These are phyloP conservation scores for Golubevia pallescens DNA, from an alignment of 1,284 basidiomycete genomes.

Conservation along the genomic window DNA sequence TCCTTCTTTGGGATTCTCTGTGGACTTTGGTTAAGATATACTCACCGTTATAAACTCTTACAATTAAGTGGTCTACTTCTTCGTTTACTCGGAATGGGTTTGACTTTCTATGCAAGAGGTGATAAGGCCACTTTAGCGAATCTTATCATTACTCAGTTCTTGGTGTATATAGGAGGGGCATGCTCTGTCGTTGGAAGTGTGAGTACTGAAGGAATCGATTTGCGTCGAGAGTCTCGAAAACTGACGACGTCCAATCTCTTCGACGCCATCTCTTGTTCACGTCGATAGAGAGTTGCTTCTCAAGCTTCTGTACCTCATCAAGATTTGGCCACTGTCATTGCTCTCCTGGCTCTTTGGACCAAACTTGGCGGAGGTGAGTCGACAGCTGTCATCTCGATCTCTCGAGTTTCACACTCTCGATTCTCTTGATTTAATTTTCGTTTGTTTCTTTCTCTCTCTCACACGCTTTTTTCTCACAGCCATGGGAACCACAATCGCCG, in stretches of 20 bases:
- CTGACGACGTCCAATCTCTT: constrained; percentile 2
- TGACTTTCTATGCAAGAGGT: constrained; percentile 8
- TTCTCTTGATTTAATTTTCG: too few relatives aligned
- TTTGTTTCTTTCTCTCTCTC: too few relatives aligned
- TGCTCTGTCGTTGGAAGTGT: too few relatives aligned
- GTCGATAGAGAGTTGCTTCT: constrained; percentile 22
- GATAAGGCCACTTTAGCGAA: constrained; percentile 17
- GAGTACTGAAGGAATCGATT: too few relatives aligned
- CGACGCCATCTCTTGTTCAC: constrained; percentile 14
- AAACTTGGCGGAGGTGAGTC: constrained; percentile 17
- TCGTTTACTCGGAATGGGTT: constrained; percentile 10
- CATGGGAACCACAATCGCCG: constrained; percentile 17
- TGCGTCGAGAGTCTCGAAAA: constrained; percentile 3
- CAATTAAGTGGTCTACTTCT: constrained; percentile 13
- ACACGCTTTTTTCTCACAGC: too few relatives aligned
- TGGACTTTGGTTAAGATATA: constrained; percentile 10
- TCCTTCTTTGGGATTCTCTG: constrained; percentile 10
- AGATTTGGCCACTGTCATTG: constrained; percentile 24
- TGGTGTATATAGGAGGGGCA: constrained; percentile 12
- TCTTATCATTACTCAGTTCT: constrained; percentile 11
- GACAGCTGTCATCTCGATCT: too few relatives aligned
- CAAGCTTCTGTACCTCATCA: constrained; percentile 27
- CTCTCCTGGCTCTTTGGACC: constrained; percentile 22
- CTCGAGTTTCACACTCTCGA: too few relatives aligned
- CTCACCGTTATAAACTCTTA: constrained; percentile 17